These are phyloP conservation scores for Aspergillus avenaceus DNA, from an alignment of 495 filamentous ascomycete species.

Conservation along the genomic window DNA sequence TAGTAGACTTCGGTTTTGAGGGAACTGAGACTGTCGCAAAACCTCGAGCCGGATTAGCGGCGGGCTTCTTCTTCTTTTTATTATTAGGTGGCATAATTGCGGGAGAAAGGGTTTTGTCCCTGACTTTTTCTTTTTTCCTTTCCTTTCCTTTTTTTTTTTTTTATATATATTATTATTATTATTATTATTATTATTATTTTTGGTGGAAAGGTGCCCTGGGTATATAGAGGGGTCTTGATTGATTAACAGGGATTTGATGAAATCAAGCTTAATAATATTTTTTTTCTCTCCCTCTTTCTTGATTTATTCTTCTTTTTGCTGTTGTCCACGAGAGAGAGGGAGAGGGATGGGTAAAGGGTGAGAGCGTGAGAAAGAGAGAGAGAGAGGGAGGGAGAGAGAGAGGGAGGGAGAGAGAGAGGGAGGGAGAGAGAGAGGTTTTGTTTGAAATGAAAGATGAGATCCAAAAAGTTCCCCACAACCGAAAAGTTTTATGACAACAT, in stretches of 20 bases:
- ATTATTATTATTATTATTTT: too few species aligned
- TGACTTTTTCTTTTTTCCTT: too few species aligned
- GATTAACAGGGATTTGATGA: too few species aligned
- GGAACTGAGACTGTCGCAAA: constrained; percentile 90
- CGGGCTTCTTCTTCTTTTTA: constrained; percentile 86
- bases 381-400: neutral
- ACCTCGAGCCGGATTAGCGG: constrained; percentile 78
- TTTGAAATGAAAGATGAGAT: neutral
- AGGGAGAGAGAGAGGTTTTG: neutral
- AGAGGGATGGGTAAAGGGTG: neutral
- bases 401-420: neutral
- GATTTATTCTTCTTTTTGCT: too few species aligned
- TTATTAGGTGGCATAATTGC: constrained; percentile 64
- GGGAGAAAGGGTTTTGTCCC: constrained; percentile 1
- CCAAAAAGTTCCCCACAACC: constrained; percentile 24
- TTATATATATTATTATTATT: too few species aligned
- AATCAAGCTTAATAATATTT: too few species aligned
- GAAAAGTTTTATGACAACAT: constrained; percentile 48
- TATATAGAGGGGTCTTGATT: too few species aligned
- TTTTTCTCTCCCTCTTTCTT: too few species aligned
- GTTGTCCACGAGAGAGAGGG: too few species aligned
- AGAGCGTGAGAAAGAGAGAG: neutral
- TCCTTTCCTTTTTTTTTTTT: too few species aligned
- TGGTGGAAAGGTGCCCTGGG: too few species aligned
- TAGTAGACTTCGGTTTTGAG: constrained; percentile 56